These are phyloP conservation scores for Cercophora samala DNA, from an alignment of 495 filamentous ascomycete species.

Conservation along the genomic window DNA sequence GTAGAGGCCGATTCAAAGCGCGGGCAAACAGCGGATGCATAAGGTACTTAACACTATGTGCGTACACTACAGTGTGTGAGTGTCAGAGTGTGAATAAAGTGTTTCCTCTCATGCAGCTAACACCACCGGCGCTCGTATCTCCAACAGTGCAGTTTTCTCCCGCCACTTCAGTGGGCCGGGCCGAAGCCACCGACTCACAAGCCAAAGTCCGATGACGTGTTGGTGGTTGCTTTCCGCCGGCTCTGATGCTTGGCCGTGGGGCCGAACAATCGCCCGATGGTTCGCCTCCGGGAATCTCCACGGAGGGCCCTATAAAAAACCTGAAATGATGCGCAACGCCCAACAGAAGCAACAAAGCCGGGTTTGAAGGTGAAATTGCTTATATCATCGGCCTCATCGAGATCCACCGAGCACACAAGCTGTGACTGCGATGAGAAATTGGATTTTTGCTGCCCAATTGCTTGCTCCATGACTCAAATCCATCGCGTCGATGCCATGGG, in stretches of 20 bases:
- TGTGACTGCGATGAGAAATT: not conserved
- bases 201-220: not conserved
- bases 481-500: not conserved
- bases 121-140: not conserved
- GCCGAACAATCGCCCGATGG: not conserved
- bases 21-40: too few relatives aligned
- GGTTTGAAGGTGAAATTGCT: not conserved
- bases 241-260: slow-evolving; percentile 1
- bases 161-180: slow-evolving; percentile 4
- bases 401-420: not conserved
- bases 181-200: slow-evolving; percentile 1
- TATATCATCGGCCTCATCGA: not conserved
- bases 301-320: not conserved
- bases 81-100: not conserved
- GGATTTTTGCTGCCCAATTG: not conserved
- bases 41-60: not conserved
- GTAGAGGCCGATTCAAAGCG: not conserved
- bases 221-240: not conserved
- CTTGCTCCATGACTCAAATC: not conserved
- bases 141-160: not conserved
- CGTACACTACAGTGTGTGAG: not conserved
- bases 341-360: too few relatives aligned
- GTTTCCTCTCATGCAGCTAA: not conserved
- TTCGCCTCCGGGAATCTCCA: not conserved
- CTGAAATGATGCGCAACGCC: not conserved